A percentile compares a stretch with the other conserved stretches of the same genome.
phyloP scores from a whole-genome alignment of 2,329 filamentous ascomycete genomes.

The Cercospora citrullina region DNA sequence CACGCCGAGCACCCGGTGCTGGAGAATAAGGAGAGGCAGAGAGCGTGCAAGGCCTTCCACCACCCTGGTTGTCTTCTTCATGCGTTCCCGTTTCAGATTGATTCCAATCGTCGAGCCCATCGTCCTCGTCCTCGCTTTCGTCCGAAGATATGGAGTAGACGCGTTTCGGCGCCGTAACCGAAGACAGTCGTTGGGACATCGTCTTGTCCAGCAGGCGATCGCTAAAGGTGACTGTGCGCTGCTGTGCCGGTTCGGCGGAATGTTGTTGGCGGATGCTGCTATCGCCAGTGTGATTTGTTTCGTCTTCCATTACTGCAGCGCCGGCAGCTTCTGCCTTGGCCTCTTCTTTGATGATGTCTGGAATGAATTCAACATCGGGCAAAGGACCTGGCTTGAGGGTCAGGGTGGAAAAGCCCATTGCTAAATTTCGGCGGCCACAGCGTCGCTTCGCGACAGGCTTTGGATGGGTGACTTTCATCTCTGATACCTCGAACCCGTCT shows the following conservation, averaged over 20 bases:
- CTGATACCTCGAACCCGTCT: conserved; percentile 29
- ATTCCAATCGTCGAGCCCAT: conserved; percentile 15
- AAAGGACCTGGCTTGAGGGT: conserved; percentile 29
- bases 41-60: background rate
- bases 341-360: background rate
- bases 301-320: background rate
- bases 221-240: conserved; percentile 26
- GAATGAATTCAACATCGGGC: conserved; percentile 30
- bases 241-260: background rate
- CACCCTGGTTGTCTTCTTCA: background rate
- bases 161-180: conserved; percentile 31
- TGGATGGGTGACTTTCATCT: conserved; percentile 19
- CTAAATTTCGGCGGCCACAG: conserved; percentile 4
- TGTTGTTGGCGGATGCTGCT: background rate
- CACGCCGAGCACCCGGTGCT: background rate
- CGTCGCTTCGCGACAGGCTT: background rate
- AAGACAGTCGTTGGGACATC: conserved; percentile 30
- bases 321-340: background rate
- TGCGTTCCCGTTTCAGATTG: conserved; percentile 1
- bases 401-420: conserved; percentile 22
- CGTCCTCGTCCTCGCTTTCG: conserved; percentile 23
- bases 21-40: background rate
- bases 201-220: conserved; percentile 22
- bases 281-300: background rate
- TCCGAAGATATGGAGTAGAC: conserved; percentile 27